Evolutionary conservation across 495 filamentous ascomycete genomes (phyloP).

Genomic region (Podospora pseudoanserina): DNA sequence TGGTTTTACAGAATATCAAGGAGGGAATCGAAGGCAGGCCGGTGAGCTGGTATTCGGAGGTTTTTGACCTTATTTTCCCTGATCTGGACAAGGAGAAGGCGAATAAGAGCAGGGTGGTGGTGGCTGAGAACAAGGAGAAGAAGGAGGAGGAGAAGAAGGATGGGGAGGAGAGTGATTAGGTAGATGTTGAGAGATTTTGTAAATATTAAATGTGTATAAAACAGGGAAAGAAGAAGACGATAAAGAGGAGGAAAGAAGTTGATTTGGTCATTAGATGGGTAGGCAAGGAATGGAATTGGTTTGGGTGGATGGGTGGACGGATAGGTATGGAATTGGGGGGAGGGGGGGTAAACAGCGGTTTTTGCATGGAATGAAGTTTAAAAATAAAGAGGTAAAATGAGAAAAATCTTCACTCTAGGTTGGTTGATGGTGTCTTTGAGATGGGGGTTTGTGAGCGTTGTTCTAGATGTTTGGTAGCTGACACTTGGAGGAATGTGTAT

Average conservation of each 20-base stretch:
- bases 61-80: slow-evolving; percentile 88
- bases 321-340: too few species aligned
- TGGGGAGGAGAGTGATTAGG: slow-evolving; percentile 36
- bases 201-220: neutral
- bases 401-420: too few species aligned
- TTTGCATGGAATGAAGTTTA: too few species aligned
- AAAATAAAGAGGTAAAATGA: too few species aligned
- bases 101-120: slow-evolving; percentile 64
- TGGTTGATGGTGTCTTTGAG: too few species aligned
- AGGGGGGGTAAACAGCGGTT: too few species aligned
- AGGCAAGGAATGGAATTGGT: too few species aligned
- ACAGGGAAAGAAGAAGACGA: neutral
- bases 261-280: too few species aligned
- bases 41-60: slow-evolving; percentile 89
- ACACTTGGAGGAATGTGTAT: too few species aligned
- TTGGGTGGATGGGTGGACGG: too few species aligned
- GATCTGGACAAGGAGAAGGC: slow-evolving; percentile 69
- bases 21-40: slow-evolving; percentile 86
- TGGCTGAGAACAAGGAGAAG: slow-evolving; percentile 46
- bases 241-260: neutral
- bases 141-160: slow-evolving; percentile 27
- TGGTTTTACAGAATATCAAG: slow-evolving; percentile 79
- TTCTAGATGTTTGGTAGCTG: too few species aligned
- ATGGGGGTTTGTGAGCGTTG: too few species aligned
- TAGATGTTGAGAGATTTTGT: neutral